Conservation (phyloP, 2,329 filamentous ascomycete species). For the Aulographum hederae region DNA sequence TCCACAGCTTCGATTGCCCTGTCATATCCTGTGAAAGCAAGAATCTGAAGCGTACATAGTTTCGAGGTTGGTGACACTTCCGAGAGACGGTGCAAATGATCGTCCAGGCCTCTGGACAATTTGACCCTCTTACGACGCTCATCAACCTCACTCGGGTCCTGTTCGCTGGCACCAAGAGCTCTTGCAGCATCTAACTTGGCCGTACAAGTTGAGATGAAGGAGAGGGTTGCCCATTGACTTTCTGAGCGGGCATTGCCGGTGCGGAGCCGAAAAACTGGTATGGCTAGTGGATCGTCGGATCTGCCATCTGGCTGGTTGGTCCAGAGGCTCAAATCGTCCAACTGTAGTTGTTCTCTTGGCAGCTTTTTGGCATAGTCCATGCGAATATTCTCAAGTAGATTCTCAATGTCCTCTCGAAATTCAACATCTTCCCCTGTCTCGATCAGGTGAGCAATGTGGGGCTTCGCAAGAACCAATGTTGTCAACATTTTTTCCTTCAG, state of each 20-base stretch:
- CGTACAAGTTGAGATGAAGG: too few relatives aligned
- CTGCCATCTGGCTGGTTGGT: too few relatives aligned
- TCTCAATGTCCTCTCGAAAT: slow-evolving; percentile 34
- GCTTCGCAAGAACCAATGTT: slow-evolving; percentile 43
- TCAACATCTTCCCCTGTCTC: slow-evolving; percentile 11
- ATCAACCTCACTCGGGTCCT: too few relatives aligned
- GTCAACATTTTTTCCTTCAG: slow-evolving; percentile 60
- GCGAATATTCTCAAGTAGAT: slow-evolving; percentile 54
- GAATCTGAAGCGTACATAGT: slow-evolving; percentile 22
- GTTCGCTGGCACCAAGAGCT: too few relatives aligned
- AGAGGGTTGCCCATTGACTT: slow-evolving; percentile 3
- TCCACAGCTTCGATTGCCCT: slow-evolving; percentile 26
- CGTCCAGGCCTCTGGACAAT: background rate
- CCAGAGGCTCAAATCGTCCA: slow-evolving; percentile 48
- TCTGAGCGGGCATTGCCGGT: slow-evolving; percentile 1
- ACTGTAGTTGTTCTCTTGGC: slow-evolving; percentile 52
- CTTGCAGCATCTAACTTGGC: too few relatives aligned
- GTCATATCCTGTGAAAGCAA: slow-evolving; percentile 29
- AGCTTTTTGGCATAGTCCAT: slow-evolving; percentile 58
- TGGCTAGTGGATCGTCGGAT: too few relatives aligned
- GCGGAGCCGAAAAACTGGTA: background rate
- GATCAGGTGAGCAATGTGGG: slow-evolving; percentile 19
- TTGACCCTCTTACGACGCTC: background rate
- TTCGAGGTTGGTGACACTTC: slow-evolving; percentile 16
- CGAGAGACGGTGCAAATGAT: slow-evolving; percentile 12